A percentile compares a stretch with the other conserved stretches of the same genome.
Evolutionary conservation across 306 rosid genomes (phyloP).

Genomic region (Cicer judaicum): DNA sequence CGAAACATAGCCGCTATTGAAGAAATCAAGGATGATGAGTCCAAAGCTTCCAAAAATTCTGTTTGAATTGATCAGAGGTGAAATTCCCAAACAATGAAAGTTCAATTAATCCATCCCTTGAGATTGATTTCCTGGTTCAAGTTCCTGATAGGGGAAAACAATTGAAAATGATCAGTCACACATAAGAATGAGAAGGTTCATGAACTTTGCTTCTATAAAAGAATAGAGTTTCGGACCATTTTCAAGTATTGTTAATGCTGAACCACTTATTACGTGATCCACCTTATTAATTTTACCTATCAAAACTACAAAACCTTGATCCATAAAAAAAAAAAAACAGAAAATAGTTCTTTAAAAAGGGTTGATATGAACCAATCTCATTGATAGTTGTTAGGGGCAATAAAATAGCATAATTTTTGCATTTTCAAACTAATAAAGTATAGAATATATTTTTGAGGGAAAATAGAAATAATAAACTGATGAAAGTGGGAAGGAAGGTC

Average conservation of each 20-base stretch:
- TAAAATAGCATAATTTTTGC: neutral
- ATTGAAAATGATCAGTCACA: slow-evolving; percentile 23
- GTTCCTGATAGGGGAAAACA: slow-evolving; percentile 51
- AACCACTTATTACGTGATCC: no score
- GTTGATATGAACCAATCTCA: no score
- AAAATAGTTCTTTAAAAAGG: no score
- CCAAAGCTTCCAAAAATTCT: slow-evolving; percentile 25
- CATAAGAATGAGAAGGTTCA: neutral
- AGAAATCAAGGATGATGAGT: slow-evolving; percentile 9
- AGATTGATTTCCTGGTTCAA: slow-evolving; percentile 49
- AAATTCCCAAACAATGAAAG: slow-evolving; percentile 38
- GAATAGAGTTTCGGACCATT: no score
- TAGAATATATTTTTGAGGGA: neutral
- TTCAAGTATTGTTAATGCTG: no score
- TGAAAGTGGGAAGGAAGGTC: slow-evolving; percentile 37
- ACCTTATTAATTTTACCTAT: no score
- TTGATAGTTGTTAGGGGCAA: neutral
- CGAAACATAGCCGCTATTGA: slow-evolving; percentile 16
- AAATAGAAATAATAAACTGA: neutral
- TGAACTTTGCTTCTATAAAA: no score
- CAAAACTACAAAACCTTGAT: no score
- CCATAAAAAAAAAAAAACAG: no score
- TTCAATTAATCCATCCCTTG: slow-evolving; percentile 35
- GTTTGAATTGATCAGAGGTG: slow-evolving; percentile 34
- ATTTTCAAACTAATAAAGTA: neutral